A percentile compares a stretch with the other conserved stretches of the same genome.
These are phyloP conservation scores for Candida freyschussii DNA, from an alignment of 1,139 yeast genomes.

Conservation along the genomic window DNA sequence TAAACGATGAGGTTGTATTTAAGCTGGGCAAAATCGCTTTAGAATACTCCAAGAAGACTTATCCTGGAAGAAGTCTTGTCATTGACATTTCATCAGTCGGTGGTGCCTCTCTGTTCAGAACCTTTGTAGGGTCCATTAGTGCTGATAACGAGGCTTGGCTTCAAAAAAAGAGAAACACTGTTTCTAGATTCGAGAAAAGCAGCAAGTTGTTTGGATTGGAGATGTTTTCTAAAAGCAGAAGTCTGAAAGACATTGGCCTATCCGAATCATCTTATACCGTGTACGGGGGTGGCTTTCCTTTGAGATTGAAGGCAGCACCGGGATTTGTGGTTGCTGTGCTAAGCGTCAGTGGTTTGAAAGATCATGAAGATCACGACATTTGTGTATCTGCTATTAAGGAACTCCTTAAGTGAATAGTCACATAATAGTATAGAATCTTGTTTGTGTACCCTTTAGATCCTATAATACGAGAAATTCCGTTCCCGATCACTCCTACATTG, in stretches of 20 bases:
- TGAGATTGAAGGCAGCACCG: slow-evolving; percentile 30
- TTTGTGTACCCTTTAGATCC: too few species aligned
- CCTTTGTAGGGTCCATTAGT: slow-evolving; percentile 32
- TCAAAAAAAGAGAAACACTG: slow-evolving; percentile 38
- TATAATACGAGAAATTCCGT: too few species aligned
- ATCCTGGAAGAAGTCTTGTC: slow-evolving; percentile 30
- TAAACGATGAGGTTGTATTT: slow-evolving; percentile 33
- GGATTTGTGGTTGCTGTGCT: slow-evolving; percentile 39
- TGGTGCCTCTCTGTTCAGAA: slow-evolving; percentile 41
- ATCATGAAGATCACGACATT: slow-evolving; percentile 42
- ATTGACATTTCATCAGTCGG: slow-evolving; percentile 39
- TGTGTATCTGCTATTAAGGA: slow-evolving; percentile 20
- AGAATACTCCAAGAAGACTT: slow-evolving; percentile 21
- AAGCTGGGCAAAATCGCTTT: slow-evolving; percentile 35
- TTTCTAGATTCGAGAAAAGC: slow-evolving; percentile 37
- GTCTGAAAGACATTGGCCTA: slow-evolving; percentile 33
- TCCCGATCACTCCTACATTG: too few species aligned
- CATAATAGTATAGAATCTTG: too few species aligned
- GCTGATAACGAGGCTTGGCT: slow-evolving; percentile 46
- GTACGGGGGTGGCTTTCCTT: slow-evolving; percentile 48
- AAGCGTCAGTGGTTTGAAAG: slow-evolving; percentile 46
- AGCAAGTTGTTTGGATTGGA: slow-evolving; percentile 40
- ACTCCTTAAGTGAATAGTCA: neutral
- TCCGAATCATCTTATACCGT: slow-evolving; percentile 36
- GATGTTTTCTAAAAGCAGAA: slow-evolving; percentile 29